A percentile compares a stretch with the other conserved stretches of the same genome.
phyloP scores from a whole-genome alignment of 345 rosid species.

The Corymbia maculata region DNA sequence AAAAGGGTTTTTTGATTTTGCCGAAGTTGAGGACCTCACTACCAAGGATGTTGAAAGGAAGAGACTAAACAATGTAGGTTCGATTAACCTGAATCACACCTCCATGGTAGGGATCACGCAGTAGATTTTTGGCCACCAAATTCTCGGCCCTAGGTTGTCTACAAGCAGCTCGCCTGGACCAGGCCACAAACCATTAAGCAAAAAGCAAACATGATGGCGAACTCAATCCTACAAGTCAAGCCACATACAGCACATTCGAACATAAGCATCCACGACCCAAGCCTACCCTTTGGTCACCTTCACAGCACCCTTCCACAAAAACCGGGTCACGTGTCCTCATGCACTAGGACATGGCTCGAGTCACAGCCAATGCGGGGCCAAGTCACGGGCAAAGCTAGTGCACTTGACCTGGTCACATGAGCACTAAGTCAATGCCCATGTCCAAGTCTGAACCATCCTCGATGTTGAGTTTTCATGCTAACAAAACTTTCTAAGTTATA shows the following conservation, averaged over 20 bases:
- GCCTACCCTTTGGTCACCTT: not conserved
- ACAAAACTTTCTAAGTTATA: too few relatives aligned
- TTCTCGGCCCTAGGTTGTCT: not conserved
- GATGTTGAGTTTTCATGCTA: too few relatives aligned
- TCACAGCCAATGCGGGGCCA: too few relatives aligned
- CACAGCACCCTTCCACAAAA: not conserved
- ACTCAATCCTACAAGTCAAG: not conserved
- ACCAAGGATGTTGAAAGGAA: not conserved
- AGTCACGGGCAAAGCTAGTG: too few relatives aligned
- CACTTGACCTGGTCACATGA: too few relatives aligned
- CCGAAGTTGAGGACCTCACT: not conserved
- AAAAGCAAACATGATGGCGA: not conserved
- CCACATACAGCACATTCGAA: not conserved
- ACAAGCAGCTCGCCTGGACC: not conserved
- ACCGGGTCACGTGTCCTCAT: not conserved
- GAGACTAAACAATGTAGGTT: not conserved
- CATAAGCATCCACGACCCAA: not conserved
- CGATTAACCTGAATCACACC: not conserved
- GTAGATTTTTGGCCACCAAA: not conserved
- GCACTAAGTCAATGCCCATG: too few relatives aligned
- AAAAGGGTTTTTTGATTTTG: too few relatives aligned
- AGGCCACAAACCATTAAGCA: not conserved
- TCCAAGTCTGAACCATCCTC: too few relatives aligned
- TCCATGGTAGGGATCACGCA: not conserved
- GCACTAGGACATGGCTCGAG: not conserved